These are phyloP conservation scores for Beauveria pseudobassiana DNA, from an alignment of 2,329 filamentous ascomycete genomes.

Conservation along the genomic window DNA sequence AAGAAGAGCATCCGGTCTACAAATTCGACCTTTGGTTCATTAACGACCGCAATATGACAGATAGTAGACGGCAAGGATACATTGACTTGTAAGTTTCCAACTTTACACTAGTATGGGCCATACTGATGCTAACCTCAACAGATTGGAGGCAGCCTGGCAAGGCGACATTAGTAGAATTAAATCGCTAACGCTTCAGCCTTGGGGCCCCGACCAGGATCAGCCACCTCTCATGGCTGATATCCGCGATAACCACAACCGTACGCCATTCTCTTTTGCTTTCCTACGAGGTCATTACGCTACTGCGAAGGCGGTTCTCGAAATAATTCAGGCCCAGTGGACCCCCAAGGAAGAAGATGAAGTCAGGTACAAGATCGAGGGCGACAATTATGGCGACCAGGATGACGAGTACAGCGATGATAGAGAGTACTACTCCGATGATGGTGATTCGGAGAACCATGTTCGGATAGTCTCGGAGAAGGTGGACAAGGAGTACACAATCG, in stretches of 20 bases:
- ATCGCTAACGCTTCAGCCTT: slow-evolving; percentile 51
- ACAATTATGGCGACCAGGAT: slow-evolving; percentile 31
- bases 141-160: slow-evolving; percentile 65
- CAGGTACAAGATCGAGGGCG: slow-evolving; percentile 39
- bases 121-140: slow-evolving; percentile 7
- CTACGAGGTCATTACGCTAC: slow-evolving; percentile 56
- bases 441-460: slow-evolving; percentile 31
- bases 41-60: slow-evolving; percentile 46
- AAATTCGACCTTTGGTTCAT: slow-evolving; percentile 43
- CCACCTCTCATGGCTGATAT: slow-evolving; percentile 58
- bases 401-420: slow-evolving; percentile 28
- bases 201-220: slow-evolving; percentile 45
- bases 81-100: slow-evolving; percentile 46
- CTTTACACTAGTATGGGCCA: background rate
- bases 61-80: slow-evolving; percentile 50
- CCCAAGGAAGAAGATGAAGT: slow-evolving; percentile 45
- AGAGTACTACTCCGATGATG: slow-evolving; percentile 26
- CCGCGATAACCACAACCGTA: slow-evolving; percentile 41
- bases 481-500: slow-evolving; percentile 64
- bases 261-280: slow-evolving; percentile 62
- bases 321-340: slow-evolving; percentile 61
- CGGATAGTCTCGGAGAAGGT: slow-evolving; percentile 48
- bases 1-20: slow-evolving; percentile 32
- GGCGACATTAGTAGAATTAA: slow-evolving; percentile 64
- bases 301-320: slow-evolving; percentile 61